Evolutionary conservation across 495 filamentous ascomycete genomes (phyloP), one percentile per base, ranked within the genome.

Genomic region (Amorphotheca resinae): DNA sequence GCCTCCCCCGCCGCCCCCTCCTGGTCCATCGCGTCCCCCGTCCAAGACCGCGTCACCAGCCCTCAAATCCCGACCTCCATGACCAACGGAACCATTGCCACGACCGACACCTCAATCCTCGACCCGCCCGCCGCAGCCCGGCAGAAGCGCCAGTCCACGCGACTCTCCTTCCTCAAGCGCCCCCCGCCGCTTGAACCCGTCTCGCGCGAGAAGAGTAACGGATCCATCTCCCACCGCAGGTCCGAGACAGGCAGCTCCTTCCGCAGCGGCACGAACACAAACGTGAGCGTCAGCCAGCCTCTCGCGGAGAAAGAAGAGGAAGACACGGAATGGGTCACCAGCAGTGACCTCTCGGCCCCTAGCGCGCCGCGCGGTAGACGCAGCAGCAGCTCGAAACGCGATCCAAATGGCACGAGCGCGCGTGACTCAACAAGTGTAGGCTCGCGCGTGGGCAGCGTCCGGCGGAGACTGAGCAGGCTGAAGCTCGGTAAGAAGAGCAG

Each of bases 401-500:
- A 23, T 6, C 39, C 32, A 6, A 45, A 33, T 5, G 25, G 11
- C 25, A 11, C 25, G 5, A 28, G 25, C 11, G 25, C 11, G 25
- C 25, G 25, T 28, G 23, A 21, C 18, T 21, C 25, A 38, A 41
- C 26, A 9, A 49, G 43, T 35, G 45, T 45, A 2, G 50, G 51
- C 3, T 40, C 38, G 7, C 16, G 39, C 22, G 57, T 58, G 5
- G 65, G 71, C 4, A 79, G 73, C 45, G 70, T 87, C 41, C 73
- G 73, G 61, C 86, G 81, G 60, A 59, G 84, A 52, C 60, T 87
- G 38, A 86, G 81, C 50, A 54, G 79, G 36, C 49, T 89, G 49
- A 74, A 74, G 43, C 56, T 85, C 46, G 76, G 77, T 30, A 77
- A 76, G 60, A 82, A 83, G 65, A 62, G 57, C 21, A 79, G 74